A percentile compares a stretch with the other conserved stretches of the same genome.
phyloP scores from a whole-genome alignment of 768 basidiomycete genomes.

The Hydnomerulius pinastri region DNA sequence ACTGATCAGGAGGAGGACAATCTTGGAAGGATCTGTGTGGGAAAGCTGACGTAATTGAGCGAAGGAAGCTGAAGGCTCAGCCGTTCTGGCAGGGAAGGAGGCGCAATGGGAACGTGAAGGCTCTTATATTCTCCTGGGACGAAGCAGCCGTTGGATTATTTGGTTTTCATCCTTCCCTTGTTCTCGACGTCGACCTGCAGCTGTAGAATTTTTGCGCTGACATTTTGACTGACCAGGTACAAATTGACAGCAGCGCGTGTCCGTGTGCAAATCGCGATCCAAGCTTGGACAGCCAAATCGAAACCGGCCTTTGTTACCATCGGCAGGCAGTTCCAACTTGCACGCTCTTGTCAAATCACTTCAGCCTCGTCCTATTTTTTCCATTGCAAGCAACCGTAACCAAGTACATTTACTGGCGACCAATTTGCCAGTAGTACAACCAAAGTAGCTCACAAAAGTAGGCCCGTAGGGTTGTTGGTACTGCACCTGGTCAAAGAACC shows the following conservation, averaged over 20 bases:
- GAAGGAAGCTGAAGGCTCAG: neutral
- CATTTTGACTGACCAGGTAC: neutral
- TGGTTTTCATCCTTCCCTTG: neutral
- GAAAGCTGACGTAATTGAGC: constrained; percentile 6
- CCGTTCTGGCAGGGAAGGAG: neutral
- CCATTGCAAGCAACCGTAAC: constrained; percentile 1
- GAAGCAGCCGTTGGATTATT: neutral
- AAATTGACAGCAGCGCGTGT: neutral
- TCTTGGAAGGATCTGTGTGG: neutral
- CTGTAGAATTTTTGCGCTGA: neutral
- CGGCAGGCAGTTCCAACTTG: neutral
- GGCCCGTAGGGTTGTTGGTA: no score
- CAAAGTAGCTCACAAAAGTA: neutral
- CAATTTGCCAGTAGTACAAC: neutral
- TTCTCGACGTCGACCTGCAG: neutral
- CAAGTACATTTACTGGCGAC: neutral
- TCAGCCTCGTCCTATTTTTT: neutral
- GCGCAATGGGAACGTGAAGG: neutral
- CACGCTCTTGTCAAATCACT: neutral
- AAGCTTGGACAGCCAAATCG: constrained; percentile 3
- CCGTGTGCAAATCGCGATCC: constrained; percentile 1
- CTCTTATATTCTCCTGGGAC: neutral
- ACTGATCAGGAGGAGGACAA: no score
- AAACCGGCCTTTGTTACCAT: neutral
- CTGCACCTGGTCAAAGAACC: no score